These are phyloP conservation scores for Serendipita vermifera DNA, from an alignment of 768 basidiomycete species.

Conservation along the genomic window DNA sequence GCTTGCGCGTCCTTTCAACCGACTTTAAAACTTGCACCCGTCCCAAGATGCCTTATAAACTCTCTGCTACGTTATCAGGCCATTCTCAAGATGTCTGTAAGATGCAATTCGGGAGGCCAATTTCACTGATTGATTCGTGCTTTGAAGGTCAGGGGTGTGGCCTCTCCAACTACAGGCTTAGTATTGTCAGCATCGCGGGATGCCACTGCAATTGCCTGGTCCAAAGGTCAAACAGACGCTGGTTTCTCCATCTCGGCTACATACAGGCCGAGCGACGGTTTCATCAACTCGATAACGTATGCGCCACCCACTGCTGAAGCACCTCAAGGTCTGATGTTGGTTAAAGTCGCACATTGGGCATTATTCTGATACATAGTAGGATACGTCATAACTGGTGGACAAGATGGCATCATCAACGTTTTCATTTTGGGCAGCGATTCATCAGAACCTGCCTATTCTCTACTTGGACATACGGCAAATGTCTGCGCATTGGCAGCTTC, in stretches of 20 bases:
- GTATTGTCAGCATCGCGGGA: constrained; percentile 88
- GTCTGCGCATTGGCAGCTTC: constrained; percentile 73
- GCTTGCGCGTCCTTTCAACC: constrained; percentile 7
- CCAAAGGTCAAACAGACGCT: constrained; percentile 34
- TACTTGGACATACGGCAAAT: constrained; percentile 84
- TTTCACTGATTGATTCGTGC: constrained; percentile 20
- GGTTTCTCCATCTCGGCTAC: constrained; percentile 43
- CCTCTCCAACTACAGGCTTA: constrained; percentile 58
- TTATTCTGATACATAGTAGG: constrained; percentile 32
- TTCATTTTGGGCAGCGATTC: constrained; percentile 47
- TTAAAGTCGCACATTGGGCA: constrained; percentile 5
- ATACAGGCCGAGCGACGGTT: constrained; percentile 54
- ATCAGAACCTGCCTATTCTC: constrained; percentile 58
- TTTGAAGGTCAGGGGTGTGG: constrained; percentile 67
- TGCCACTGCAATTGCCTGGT: constrained; percentile 81
- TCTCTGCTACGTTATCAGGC: constrained; percentile 55
- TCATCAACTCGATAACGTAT: constrained; percentile 72
- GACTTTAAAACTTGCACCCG: background rate
- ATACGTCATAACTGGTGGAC: constrained; percentile 75
- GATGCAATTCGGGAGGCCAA: no score
- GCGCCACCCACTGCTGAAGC: constrained; percentile 54
- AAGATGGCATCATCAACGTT: constrained; percentile 78
- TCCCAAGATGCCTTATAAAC: constrained; percentile 50
- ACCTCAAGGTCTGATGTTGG: constrained; percentile 26
- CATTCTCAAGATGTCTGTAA: constrained; percentile 64